phyloP scores from a whole-genome alignment of 2,329 filamentous ascomycete species.

The Whalleya microplaca region DNA sequence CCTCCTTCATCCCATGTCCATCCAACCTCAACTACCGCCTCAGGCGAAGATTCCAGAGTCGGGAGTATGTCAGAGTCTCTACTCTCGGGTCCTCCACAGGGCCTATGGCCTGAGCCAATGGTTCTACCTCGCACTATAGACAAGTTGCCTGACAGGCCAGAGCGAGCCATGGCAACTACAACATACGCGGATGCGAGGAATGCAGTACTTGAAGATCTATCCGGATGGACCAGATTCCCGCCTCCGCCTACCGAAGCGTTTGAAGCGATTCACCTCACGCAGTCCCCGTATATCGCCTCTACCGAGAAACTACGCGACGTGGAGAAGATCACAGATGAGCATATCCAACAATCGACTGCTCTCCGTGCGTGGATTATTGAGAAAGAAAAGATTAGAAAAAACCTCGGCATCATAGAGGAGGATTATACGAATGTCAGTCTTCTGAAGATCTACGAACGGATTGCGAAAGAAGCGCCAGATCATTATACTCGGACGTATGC shows the following conservation, averaged over 20 bases:
- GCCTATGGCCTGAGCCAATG: background rate
- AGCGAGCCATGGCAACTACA: background rate
- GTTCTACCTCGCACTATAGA: background rate
- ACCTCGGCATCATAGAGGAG: constrained; percentile 8
- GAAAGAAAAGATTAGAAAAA: constrained; percentile 14
- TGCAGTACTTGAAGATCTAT: background rate
- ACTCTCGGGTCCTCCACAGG: background rate
- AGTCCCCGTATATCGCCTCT: background rate
- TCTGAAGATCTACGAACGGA: constrained; percentile 1
- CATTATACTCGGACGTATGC: constrained; percentile 8
- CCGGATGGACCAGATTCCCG: constrained; percentile 6
- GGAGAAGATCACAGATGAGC: constrained; percentile 7
- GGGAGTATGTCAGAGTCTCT: background rate
- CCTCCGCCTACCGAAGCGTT: background rate
- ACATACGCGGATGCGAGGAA: background rate
- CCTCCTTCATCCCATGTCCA: background rate
- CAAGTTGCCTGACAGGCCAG: background rate
- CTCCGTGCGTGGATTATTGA: constrained; percentile 22
- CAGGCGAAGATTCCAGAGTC: background rate
- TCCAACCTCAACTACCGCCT: background rate
- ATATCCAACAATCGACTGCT: constrained; percentile 20
- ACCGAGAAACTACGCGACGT: constrained; percentile 2
- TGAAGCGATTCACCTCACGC: background rate
- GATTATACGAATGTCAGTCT: constrained; percentile 8
- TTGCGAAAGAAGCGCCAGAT: background rate